Conservation (phyloP, 148 eudicot species). For the Diospyros lotus region DNA sequence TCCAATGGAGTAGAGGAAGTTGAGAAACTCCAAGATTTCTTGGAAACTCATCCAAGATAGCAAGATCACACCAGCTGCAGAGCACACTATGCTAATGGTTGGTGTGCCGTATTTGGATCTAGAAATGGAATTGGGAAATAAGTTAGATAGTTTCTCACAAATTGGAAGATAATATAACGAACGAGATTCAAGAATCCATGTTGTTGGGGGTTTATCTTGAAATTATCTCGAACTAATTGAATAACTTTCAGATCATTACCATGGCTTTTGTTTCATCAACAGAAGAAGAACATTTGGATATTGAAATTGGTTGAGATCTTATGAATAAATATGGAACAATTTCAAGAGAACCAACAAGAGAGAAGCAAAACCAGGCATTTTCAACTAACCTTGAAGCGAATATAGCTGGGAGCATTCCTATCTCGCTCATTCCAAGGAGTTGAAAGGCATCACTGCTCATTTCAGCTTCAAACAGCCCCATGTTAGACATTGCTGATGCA, state of each 20-base stretch:
- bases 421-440: constrained; percentile 86
- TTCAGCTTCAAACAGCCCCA: constrained; percentile 85
- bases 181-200: too few relatives aligned
- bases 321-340: not conserved
- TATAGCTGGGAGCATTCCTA: constrained; percentile 69
- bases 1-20: constrained; percentile 63
- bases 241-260: too few relatives aligned
- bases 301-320: too few relatives aligned
- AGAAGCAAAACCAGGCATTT: constrained; percentile 4
- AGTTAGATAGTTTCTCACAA: not conserved
- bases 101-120: constrained; percentile 83
- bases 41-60: constrained; percentile 82
- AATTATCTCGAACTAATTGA: too few relatives aligned
- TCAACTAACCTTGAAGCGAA: constrained; percentile 49
- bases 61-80: constrained; percentile 72
- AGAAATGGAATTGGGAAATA: constrained; percentile 11
- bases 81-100: constrained; percentile 67
- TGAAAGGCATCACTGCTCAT: constrained; percentile 84
- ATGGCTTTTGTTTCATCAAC: too few relatives aligned
- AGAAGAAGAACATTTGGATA: too few relatives aligned
- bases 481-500: constrained; percentile 70
- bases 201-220: too few relatives aligned
- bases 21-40: constrained; percentile 69
- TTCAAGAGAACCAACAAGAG: not conserved
- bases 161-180: too few relatives aligned